A percentile compares a stretch with the other conserved stretches of the same genome.
Conservation (phyloP, 345 rosid species). For the Acer yangbiense region DNA sequence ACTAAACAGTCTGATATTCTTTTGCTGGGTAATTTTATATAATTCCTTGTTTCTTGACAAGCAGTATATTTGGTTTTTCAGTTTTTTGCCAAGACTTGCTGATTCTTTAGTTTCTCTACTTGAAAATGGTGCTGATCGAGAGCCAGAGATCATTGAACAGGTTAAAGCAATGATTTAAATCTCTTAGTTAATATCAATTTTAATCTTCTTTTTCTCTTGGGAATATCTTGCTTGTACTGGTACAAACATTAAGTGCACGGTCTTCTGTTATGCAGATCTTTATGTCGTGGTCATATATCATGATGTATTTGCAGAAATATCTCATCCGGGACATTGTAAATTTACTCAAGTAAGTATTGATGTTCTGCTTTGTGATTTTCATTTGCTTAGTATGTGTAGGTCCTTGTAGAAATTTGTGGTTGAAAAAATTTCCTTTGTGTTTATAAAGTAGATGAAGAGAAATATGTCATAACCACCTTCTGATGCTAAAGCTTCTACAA, state of each 20-base stretch:
- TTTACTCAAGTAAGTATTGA: slow-evolving; percentile 63
- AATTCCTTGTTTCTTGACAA: slow-evolving; percentile 6
- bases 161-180: slow-evolving; percentile 35
- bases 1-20: background rate
- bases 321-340: slow-evolving; percentile 47
- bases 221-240: slow-evolving; percentile 7
- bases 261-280: slow-evolving; percentile 57
- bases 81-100: slow-evolving; percentile 68
- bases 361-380: background rate
- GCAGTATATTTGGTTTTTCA: slow-evolving; percentile 34
- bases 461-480: background rate
- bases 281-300: slow-evolving; percentile 65
- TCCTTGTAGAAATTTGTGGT: background rate
- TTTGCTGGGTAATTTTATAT: background rate
- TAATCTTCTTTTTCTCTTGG: background rate
- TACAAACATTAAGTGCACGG: background rate
- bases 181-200: background rate
- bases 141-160: slow-evolving; percentile 92
- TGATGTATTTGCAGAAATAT: slow-evolving; percentile 73
- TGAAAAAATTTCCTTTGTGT: background rate
- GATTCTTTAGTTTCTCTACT: slow-evolving; percentile 64
- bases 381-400: background rate
- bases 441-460: background rate
- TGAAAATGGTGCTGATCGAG: slow-evolving; percentile 77
- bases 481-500: background rate